These are phyloP conservation scores for Pyrus pyrifolia DNA, from an alignment of 306 rosid species.

Conservation along the genomic window DNA sequence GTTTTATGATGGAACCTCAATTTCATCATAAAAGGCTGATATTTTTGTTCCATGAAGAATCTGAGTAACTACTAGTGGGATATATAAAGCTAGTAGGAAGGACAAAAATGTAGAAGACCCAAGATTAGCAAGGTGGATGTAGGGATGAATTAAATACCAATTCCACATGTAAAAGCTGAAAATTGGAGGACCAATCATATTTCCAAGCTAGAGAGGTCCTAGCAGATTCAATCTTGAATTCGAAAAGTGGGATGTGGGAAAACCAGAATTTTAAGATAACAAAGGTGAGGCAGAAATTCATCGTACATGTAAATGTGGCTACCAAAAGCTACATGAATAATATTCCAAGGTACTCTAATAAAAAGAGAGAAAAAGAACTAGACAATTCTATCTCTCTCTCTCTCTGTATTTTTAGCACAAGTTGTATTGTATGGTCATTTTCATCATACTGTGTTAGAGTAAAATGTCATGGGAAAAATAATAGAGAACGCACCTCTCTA, in stretches of 20 bases:
- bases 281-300: conserved; percentile 49
- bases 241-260: conserved; percentile 10
- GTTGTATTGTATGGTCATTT: conserved; percentile 34
- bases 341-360: neutral
- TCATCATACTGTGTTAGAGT: conserved; percentile 11
- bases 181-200: conserved; percentile 20
- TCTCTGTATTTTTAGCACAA: neutral
- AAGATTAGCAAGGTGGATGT: conserved; percentile 37
- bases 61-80: conserved; percentile 14
- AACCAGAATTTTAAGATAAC: conserved; percentile 44
- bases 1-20: too few species aligned
- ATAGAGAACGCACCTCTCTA: conserved; percentile 73
- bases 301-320: conserved; percentile 26
- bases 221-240: neutral
- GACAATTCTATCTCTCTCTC: conserved; percentile 31
- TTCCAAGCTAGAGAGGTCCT: neutral
- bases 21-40: conserved; percentile 10
- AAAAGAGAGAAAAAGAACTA: conserved; percentile 10
- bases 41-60: conserved; percentile 24
- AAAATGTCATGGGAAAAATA: conserved; percentile 20
- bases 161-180: conserved; percentile 5
- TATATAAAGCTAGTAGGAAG: conserved; percentile 16
- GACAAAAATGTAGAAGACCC: conserved; percentile 42
- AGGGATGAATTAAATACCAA: conserved; percentile 10
- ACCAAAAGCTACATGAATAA: neutral